A percentile compares a stretch with the other conserved stretches of the same genome.
These are phyloP conservation scores for Metarhizium guizhouense DNA, from an alignment of 2,329 filamentous ascomycete species.

Conservation along the genomic window DNA sequence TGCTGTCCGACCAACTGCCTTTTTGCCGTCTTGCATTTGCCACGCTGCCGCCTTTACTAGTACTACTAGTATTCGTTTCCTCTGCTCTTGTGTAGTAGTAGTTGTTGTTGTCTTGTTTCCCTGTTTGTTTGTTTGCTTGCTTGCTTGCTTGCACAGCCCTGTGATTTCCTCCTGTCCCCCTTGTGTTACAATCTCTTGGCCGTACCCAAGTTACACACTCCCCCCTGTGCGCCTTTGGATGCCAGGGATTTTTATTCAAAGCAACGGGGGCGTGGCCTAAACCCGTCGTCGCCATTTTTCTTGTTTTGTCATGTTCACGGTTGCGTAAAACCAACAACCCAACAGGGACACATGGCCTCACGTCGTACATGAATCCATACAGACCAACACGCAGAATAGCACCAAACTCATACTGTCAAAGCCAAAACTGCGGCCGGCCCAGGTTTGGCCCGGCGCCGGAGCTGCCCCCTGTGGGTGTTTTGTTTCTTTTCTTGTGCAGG, in stretches of 20 bases:
- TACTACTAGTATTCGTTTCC: no score
- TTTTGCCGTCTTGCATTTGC: background rate
- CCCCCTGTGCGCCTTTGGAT: no score
- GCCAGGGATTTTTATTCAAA: background rate
- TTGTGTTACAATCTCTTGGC: background rate
- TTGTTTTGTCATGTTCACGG: no score
- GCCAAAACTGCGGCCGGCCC: background rate
- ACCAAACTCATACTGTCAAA: background rate
- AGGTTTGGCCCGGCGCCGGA: background rate
- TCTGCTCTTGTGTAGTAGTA: background rate
- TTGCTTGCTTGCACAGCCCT: no score
- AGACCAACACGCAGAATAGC: background rate
- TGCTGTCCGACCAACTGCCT: background rate
- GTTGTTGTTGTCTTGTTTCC: background rate
- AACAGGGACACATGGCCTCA: background rate
- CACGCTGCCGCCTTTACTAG: background rate
- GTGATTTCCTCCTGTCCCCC: no score
- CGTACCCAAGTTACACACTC: background rate
- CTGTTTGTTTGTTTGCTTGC: background rate
- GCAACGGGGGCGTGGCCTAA: background rate
- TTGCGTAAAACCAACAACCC: background rate
- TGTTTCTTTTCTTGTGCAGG: background rate
- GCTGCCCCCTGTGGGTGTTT: background rate
- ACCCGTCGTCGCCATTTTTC: no score
- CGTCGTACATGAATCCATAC: background rate